phyloP scores from a whole-genome alignment of 2,329 filamentous ascomycete genomes.

The Sarocladium kiliense region DNA sequence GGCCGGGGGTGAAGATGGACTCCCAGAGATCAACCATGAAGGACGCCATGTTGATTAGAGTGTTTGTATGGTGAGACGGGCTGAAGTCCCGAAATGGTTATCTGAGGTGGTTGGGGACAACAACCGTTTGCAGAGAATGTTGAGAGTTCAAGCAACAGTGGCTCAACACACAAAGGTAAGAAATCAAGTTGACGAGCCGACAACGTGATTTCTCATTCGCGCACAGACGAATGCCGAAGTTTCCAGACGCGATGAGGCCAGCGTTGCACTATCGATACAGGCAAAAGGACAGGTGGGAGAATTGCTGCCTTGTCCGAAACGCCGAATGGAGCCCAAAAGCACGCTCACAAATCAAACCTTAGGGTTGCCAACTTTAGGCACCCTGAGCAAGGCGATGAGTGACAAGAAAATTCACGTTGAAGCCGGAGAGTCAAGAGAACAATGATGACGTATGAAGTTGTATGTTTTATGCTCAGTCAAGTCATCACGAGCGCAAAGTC shows the following conservation, averaged over 20 bases:
- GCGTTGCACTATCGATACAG: neutral
- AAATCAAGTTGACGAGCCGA: too few species aligned
- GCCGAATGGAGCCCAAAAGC: neutral
- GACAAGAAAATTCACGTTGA: too few species aligned
- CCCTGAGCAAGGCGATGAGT: too few species aligned
- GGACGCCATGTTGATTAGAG: conserved; percentile 40
- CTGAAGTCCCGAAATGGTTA: too few species aligned
- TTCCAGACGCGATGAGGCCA: neutral
- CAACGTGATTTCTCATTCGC: too few species aligned
- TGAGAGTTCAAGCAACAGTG: too few species aligned
- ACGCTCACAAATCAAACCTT: neutral
- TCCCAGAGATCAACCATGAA: conserved; percentile 77
- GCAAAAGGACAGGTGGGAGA: neutral
- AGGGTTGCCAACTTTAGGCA: too few species aligned
- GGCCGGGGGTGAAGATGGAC: conserved; percentile 88
- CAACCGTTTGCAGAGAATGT: too few species aligned
- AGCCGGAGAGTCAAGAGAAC: neutral
- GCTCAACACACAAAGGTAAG: too few species aligned
- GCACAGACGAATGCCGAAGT: too few species aligned
- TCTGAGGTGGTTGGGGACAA: too few species aligned
- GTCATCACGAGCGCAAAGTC: neutral
- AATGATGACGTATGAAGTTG: neutral
- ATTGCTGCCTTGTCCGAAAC: conserved; percentile 6
- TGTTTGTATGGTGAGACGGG: neutral
- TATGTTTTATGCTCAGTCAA: neutral